Conservation (phyloP, 106 monocot species). For the Hemerocallis citrina region DNA sequence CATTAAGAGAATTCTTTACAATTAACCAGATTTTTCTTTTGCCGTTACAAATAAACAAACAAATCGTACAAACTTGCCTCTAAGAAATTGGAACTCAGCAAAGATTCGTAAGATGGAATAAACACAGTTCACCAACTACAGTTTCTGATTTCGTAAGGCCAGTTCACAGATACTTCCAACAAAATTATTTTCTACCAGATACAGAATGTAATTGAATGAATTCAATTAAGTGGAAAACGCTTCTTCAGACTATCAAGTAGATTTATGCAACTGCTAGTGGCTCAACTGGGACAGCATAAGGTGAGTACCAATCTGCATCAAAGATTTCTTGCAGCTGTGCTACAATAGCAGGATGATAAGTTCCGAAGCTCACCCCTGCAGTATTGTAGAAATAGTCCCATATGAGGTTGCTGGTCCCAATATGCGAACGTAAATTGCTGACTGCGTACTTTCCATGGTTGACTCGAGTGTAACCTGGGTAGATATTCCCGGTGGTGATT, state of each 20-base stretch:
- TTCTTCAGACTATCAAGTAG: not conserved
- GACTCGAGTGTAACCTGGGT: conserved; percentile 76
- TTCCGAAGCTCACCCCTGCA: conserved; percentile 70
- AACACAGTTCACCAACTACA: too few relatives aligned
- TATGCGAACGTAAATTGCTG: conserved; percentile 68
- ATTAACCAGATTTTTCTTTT: too few relatives aligned
- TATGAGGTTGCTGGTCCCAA: conserved; percentile 94
- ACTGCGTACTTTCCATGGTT: conserved; percentile 97
- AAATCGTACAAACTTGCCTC: too few relatives aligned
- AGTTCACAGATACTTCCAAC: too few relatives aligned
- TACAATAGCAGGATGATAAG: conserved; percentile 46
- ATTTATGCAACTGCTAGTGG: conserved; percentile 12
- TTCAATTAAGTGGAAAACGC: too few relatives aligned
- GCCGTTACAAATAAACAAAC: too few relatives aligned
- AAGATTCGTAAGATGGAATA: too few relatives aligned
- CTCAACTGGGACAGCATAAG: conserved; percentile 54
- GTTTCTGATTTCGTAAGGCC: too few relatives aligned
- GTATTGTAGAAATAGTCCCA: conserved; percentile 98
- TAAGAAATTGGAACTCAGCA: too few relatives aligned
- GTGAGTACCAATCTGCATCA: conserved; percentile 92
- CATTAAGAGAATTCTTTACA: too few relatives aligned
- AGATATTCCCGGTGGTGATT: conserved; percentile 41
- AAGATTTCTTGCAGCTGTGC: conserved; percentile 68
- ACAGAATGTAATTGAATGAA: too few relatives aligned
- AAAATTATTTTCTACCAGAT: too few relatives aligned